Conservation (phyloP, 768 basidiomycete genomes). For the Termitomyces sp. region DNA sequence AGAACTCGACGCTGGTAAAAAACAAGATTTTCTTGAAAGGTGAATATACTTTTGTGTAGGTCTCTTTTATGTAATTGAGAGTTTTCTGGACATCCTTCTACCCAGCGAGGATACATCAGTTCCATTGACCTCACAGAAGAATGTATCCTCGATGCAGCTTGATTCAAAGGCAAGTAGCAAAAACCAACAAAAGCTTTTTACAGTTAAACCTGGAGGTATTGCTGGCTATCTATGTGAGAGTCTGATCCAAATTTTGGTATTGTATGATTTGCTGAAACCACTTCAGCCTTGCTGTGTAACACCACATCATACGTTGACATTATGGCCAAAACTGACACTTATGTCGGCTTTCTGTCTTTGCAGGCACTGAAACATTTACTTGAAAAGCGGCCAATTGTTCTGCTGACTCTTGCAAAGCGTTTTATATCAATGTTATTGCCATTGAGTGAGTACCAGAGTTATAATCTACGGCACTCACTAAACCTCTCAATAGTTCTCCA, state of each 20-base stretch:
- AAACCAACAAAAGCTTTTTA: constrained; percentile 67
- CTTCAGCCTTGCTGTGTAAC: constrained; percentile 79
- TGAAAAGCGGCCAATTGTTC: constrained; percentile 92
- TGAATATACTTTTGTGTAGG: constrained; percentile 32
- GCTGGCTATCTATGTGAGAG: constrained; percentile 90
- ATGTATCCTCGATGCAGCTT: constrained; percentile 6
- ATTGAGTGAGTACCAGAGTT: constrained; percentile 51
- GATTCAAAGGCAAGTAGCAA: constrained; percentile 15
- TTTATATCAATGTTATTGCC: constrained; percentile 92
- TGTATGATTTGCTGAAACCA: background rate
- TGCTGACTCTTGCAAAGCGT: constrained; percentile 94
- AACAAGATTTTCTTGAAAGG: constrained; percentile 1
- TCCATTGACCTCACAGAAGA: constrained; percentile 11
- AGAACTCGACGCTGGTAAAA: constrained; percentile 75
- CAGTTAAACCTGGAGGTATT: constrained; percentile 95
- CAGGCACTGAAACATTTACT: constrained; percentile 84
- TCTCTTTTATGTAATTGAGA: constrained; percentile 93
- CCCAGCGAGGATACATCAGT: constrained; percentile 38
- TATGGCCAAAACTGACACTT: constrained; percentile 95
- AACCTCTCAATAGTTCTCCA: constrained; percentile 64
- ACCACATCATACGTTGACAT: constrained; percentile 97
- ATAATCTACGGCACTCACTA: background rate
- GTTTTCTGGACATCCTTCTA: constrained; percentile 87
- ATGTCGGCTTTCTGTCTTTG: constrained; percentile 91
- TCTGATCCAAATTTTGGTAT: background rate